phyloP scores from a whole-genome alignment of 306 rosid genomes.

The Dalbergia oliveri region DNA sequence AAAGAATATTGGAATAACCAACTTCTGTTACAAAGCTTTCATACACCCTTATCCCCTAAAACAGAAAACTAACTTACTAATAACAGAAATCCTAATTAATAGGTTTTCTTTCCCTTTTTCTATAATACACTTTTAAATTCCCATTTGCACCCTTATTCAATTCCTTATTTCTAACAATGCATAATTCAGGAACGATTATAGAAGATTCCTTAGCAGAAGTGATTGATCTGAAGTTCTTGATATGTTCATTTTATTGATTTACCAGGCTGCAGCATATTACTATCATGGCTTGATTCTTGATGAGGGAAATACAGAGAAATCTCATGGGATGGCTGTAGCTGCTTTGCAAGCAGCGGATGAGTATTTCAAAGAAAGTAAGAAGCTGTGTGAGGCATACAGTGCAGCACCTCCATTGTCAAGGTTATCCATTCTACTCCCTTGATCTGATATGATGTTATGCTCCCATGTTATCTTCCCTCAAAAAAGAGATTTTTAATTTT shows the following conservation, averaged over 20 bases:
- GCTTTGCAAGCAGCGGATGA: slow-evolving; percentile 98
- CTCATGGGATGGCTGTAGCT: slow-evolving; percentile 98
- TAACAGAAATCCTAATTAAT: no score
- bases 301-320: slow-evolving; percentile 97
- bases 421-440: slow-evolving; percentile 51
- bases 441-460: slow-evolving; percentile 18
- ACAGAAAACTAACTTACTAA: no score
- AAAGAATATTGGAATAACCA: no score
- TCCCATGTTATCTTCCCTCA: slow-evolving; percentile 16
- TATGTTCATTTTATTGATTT: slow-evolving; percentile 35
- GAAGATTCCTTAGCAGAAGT: slow-evolving; percentile 17
- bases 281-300: slow-evolving; percentile 98
- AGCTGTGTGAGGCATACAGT: slow-evolving; percentile 80
- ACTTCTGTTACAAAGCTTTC: no score
- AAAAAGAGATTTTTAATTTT: slow-evolving; percentile 2
- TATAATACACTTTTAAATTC: no score
- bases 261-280: slow-evolving; percentile 96
- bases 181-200: background rate
- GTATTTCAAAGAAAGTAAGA: slow-evolving; percentile 95
- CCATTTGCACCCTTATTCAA: no score
- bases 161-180: no score
- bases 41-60: no score
- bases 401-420: slow-evolving; percentile 85
- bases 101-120: no score
- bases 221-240: slow-evolving; percentile 33